Evolutionary conservation across 2,329 filamentous ascomycete species (phyloP), one percentile per base, ranked within the genome.

Genomic region (Penicillium sp.): DNA sequence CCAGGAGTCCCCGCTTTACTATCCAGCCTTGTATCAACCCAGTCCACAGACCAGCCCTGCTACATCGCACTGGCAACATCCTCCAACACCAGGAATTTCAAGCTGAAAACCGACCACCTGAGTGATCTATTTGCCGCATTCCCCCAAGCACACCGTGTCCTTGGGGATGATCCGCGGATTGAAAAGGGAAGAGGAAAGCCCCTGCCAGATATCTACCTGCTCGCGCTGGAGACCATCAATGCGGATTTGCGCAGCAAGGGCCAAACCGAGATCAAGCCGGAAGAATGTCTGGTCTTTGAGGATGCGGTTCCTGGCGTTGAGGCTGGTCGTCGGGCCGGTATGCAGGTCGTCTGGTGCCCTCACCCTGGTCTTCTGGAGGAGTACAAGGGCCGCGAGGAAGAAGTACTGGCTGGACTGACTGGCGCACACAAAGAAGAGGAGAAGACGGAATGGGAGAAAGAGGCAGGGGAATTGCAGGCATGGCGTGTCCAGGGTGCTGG

Each of bases 261-360:
- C 42, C 72, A 77, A 54, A 72, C 79, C 49, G 75, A 77, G 43
- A 84, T 98, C 52, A 75, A 65, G 44, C 89, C 89, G 0, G 86
- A 87, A 56, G 91, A 97, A 69, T 97, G 93, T 65, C 76, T 98
- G 13, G 93, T 97, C 0, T 97, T 98, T 61, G 93, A 98, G 71
- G 93, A 98, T 68, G 88, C 85, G 37, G 90, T 97, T 1, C 88
- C 89, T 0, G 93, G 93, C 3, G 89, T 96, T 2, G 93, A 98
- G 71, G 82, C 89, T 2, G 93, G 89, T 4, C 77, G 93, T 43
- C 81, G 93, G 55, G 93, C 93, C 0, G 91, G 91, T 0, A 97
- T 97, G 91, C 82, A 91, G 56, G 89, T 94, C 10, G 77, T 95
- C 1, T 98, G 93, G 93, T 85, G 82, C 58, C 93, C 93, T 20